phyloP scores from a whole-genome alignment of 2,329 filamentous ascomycete species.

The Trichoderma sp. region DNA sequence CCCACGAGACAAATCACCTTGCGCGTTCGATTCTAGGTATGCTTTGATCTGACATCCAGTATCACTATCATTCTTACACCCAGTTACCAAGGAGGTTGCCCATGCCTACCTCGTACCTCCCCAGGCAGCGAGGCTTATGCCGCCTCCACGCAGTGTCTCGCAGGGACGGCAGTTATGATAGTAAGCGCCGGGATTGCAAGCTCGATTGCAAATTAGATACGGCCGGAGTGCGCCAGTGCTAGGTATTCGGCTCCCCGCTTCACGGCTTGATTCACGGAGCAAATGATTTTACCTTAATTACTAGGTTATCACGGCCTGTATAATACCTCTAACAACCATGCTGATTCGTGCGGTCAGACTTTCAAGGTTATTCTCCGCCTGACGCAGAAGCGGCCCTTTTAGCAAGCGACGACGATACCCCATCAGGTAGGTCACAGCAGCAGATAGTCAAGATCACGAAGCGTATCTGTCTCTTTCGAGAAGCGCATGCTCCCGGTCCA shows the following conservation, averaged over 20 bases:
- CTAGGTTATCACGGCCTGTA: slow-evolving; percentile 6
- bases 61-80: too few species aligned
- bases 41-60: too few species aligned
- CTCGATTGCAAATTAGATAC: not conserved
- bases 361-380: not conserved
- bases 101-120: not conserved
- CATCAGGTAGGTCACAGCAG: slow-evolving; percentile 20
- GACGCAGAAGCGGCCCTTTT: not conserved
- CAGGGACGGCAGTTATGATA: not conserved
- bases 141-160: not conserved
- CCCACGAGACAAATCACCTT: too few species aligned
- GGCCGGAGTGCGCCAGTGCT: not conserved
- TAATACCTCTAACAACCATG: not conserved
- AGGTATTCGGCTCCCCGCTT: not conserved
- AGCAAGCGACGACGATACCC: slow-evolving; percentile 9
- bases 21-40: too few species aligned
- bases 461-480: not conserved
- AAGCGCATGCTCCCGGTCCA: not conserved
- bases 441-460: slow-evolving; percentile 16
- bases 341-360: slow-evolving; percentile 4
- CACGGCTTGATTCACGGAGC: not conserved
- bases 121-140: not conserved
- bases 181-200: not conserved
- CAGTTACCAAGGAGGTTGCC: too few species aligned
- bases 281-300: slow-evolving; percentile 24